Percentiles rank a stretch among this genome's conserved stretches.
These are phyloP conservation scores for Cryptosporidium baileyi DNA, from an alignment of 169 alveolate species.

Conservation along the genomic window DNA sequence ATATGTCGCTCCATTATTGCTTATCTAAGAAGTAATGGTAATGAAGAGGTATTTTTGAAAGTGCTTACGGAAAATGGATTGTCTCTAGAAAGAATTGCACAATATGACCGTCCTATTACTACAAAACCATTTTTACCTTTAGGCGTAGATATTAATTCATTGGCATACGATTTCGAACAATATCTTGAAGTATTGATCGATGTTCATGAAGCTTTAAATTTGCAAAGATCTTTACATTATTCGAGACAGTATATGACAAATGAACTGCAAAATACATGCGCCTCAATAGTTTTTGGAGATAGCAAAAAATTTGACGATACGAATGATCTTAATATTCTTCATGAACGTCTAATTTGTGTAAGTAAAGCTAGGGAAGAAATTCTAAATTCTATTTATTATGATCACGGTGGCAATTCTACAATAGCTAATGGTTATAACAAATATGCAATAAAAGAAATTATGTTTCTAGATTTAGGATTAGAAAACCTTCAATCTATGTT, in stretches of 20 bases:
- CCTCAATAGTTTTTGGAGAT: slow-evolving; percentile 41
- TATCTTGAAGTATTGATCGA: slow-evolving; percentile 78
- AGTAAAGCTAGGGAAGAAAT: slow-evolving; percentile 45
- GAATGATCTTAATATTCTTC: slow-evolving; percentile 15
- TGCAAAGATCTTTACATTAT: slow-evolving; percentile 75
- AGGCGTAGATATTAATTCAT: neutral
- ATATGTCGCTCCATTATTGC: slow-evolving; percentile 89
- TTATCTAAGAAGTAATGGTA: slow-evolving; percentile 81
- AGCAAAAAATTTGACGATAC: slow-evolving; percentile 54
- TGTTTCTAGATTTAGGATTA: slow-evolving; percentile 81
- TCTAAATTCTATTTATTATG: slow-evolving; percentile 22
- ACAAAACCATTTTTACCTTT: slow-evolving; percentile 83
- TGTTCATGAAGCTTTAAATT: slow-evolving; percentile 81
- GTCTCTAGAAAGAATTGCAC: slow-evolving; percentile 82
- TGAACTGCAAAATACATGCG: slow-evolving; percentile 44
- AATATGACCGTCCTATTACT: slow-evolving; percentile 87
- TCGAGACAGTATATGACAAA: slow-evolving; percentile 74
- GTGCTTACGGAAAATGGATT: slow-evolving; percentile 83
- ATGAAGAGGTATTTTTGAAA: slow-evolving; percentile 83
- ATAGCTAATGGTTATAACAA: slow-evolving; percentile 10
- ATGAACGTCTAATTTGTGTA: slow-evolving; percentile 8
- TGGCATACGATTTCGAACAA: slow-evolving; percentile 76
- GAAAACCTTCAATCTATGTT: slow-evolving; percentile 71
- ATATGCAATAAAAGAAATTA: slow-evolving; percentile 79
- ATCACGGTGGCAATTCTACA: neutral